phyloP scores from a whole-genome alignment of 345 rosid species.

The Aquilaria sinensis region DNA sequence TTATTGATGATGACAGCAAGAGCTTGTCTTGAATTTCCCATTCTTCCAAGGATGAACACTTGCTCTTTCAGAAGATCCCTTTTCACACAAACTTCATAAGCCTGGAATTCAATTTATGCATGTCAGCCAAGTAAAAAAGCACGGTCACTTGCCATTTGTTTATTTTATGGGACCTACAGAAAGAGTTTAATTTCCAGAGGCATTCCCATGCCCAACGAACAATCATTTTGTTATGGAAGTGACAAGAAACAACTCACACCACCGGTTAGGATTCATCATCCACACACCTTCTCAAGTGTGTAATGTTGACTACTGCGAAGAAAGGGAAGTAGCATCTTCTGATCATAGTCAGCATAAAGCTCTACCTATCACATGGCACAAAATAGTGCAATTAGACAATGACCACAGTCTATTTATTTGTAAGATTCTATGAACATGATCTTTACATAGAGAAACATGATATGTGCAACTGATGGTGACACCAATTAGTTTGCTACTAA shows the following conservation, averaged over 20 bases:
- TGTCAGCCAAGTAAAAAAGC: constrained; percentile 14
- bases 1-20: constrained; percentile 85
- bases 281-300: constrained; percentile 86
- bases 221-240: too few species aligned
- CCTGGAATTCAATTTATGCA: constrained; percentile 44
- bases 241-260: too few species aligned
- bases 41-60: constrained; percentile 95
- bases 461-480: too few species aligned
- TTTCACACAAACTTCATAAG: constrained; percentile 76
- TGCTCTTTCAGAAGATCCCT: constrained; percentile 86
- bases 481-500: too few species aligned
- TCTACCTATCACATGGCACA: constrained; percentile 64
- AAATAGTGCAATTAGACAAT: constrained; percentile 15
- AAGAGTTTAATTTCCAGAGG: too few species aligned
- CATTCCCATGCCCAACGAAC: too few species aligned
- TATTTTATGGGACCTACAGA: background rate
- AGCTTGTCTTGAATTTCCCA: constrained; percentile 94
- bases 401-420: background rate
- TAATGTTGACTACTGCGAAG: constrained; percentile 98
- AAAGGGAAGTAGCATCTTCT: constrained; percentile 88
- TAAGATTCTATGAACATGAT: too few species aligned
- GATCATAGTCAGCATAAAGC: constrained; percentile 88
- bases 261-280: background rate
- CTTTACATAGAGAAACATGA: too few species aligned
- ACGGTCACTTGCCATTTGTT: constrained; percentile 3